A percentile compares a stretch with the other conserved stretches of the same genome.
phyloP scores from a whole-genome alignment of 495 filamentous ascomycete species.

The Penicillium malachiteum region DNA sequence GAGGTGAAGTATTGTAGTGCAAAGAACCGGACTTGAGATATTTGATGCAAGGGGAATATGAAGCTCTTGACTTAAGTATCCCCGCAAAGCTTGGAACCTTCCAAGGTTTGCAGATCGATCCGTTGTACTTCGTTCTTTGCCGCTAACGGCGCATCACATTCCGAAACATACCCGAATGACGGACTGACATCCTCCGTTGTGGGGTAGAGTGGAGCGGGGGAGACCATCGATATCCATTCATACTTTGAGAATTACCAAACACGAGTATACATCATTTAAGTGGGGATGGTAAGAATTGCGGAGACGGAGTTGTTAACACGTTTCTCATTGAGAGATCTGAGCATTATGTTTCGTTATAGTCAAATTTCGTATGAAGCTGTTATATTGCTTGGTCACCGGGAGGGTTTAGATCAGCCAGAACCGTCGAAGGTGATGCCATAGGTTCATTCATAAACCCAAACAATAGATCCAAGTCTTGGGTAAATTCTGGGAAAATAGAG shows the following conservation, averaged over 20 bases:
- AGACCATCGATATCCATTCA: not conserved
- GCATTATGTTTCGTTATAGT: too few species aligned
- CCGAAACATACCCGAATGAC: too few species aligned
- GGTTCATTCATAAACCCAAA: conserved; percentile 2
- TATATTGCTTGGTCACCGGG: not conserved
- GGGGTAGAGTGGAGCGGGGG: not conserved
- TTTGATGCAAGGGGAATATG: too few species aligned
- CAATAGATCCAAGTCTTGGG: not conserved
- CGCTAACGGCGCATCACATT: too few species aligned
- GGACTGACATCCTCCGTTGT: not conserved
- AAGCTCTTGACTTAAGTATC: too few species aligned
- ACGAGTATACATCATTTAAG: not conserved
- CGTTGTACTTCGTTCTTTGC: too few species aligned
- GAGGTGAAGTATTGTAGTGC: not conserved
- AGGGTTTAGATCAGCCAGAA: not conserved
- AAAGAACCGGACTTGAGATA: not conserved
- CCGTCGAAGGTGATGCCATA: not conserved
- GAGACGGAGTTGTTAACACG: too few species aligned
- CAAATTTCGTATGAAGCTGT: too few species aligned
- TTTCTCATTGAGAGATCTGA: too few species aligned
- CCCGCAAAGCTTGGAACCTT: too few species aligned
- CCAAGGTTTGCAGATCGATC: too few species aligned
- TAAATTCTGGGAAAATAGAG: not conserved
- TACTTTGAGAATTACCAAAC: not conserved
- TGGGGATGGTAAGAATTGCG: not conserved